Evolutionary conservation across 2,329 filamentous ascomycete genomes (phyloP), one percentile per base, ranked within the genome.

Genomic region (Diplocarpon mali): DNA sequence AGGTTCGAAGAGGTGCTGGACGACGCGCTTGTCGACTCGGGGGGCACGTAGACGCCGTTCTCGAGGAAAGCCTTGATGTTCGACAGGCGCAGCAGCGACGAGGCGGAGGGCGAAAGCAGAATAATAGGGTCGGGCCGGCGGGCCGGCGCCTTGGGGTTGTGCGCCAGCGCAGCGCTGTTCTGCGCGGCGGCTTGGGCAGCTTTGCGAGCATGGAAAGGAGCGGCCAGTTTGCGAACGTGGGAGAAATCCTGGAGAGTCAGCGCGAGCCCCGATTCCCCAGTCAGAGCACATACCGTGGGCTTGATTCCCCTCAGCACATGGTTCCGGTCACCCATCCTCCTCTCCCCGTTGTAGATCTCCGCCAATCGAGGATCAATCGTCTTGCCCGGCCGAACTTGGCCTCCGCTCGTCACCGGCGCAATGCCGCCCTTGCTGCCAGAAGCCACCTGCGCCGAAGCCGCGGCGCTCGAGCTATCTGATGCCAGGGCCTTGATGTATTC

Each of bases 1-100:
- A 95, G 88, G 55, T 85, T 88, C 36, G 81, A 73, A 20, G 78
- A 73, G 12, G 78, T 78, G 45, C 73, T 75, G 55, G 77, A 78
- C 44, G 77, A 69, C 40, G 77, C 68, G 8, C 71, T 68, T 62
- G 71, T 68, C 42, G 72, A 70, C 56, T 89, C 83, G 3, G 87
- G 75, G 1, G 87, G 85, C 5, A 81, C 72, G 67, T 90, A 98
- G 53, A 82, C 71, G 46, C 89, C 89, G 45, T 80, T 75, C 62
- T 90, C 83, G 53, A 98, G 83, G 72, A 98, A 96, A 27, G 85
- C 81, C 61, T 94, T 93, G 65, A 93, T 87, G 63, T 98, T 98
- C 42, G 86, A 85, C 77, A 96, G 87, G 63, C 90, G 88, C 31
- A 98, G 80, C 39, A 96, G 78, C 1, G 89, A 93, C 2, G 90